Conservation (phyloP, 2,329 filamentous ascomycete species). For the Zymoseptoria brevis region DNA sequence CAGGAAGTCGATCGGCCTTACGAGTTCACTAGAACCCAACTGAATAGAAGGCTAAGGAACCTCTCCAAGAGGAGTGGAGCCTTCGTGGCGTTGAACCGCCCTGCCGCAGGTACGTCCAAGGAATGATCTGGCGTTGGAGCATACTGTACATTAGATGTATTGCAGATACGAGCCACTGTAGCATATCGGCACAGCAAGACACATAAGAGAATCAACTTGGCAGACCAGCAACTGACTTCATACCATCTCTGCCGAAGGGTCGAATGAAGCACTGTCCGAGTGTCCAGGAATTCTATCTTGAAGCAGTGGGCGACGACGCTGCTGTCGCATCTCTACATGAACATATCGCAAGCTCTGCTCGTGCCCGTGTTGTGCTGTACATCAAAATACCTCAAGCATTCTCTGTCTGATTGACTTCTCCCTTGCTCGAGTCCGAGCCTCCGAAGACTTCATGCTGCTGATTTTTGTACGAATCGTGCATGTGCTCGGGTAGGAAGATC, state of each 20-base stretch:
- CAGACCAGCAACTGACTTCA: too few relatives aligned
- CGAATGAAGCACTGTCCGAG: background rate
- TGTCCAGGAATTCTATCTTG: background rate
- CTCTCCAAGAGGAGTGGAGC: too few relatives aligned
- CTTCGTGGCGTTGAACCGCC: too few relatives aligned
- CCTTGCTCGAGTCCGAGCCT: constrained; percentile 3
- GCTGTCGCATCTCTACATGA: background rate
- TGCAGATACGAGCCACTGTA: background rate
- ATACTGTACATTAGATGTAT: background rate
- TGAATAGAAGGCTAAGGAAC: too few relatives aligned
- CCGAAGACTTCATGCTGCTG: background rate
- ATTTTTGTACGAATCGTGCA: constrained; percentile 7
- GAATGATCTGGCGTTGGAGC: background rate
- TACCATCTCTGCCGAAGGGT: background rate
- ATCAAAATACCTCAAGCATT: background rate
- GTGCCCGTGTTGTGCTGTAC: background rate
- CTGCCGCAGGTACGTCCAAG: background rate
- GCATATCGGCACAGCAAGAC: background rate
- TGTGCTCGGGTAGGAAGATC: constrained; percentile 6
- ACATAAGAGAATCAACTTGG: background rate
- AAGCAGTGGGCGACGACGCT: background rate
- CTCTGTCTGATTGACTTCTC: constrained; percentile 4
- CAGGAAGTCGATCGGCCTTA: too few relatives aligned
- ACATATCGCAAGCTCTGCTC: background rate
- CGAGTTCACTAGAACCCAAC: too few relatives aligned